Percentiles rank a stretch among this genome's conserved stretches.
Evolutionary conservation across 2,329 filamentous ascomycete genomes (phyloP).

Genomic region (Aspergillus pseudoterreus): DNA sequence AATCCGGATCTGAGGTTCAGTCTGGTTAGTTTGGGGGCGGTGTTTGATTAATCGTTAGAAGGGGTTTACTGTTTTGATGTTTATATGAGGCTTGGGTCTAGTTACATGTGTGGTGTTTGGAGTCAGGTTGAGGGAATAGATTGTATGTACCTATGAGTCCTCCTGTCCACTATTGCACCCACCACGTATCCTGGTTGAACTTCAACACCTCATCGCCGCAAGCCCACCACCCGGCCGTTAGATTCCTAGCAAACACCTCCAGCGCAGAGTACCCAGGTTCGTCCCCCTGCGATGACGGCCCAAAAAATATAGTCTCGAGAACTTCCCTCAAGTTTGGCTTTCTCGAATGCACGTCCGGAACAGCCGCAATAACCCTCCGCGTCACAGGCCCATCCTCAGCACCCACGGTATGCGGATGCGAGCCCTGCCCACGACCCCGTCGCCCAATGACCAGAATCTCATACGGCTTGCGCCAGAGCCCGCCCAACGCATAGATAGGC

Average conservation of each 20-base stretch:
- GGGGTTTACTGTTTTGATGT: not conserved
- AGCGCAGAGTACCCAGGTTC: constrained; percentile 45
- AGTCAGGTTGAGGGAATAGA: not conserved
- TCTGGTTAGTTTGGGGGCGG: constrained; percentile 57
- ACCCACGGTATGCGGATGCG: constrained; percentile 12
- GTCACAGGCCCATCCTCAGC: constrained; percentile 21
- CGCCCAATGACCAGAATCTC: constrained; percentile 53
- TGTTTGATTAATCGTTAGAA: constrained; percentile 42
- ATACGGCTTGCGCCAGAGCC: constrained; percentile 58
- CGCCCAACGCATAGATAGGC: constrained; percentile 50
- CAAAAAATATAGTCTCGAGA: constrained; percentile 47
- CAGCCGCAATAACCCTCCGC: constrained; percentile 53
- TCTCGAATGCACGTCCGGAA: constrained; percentile 62
- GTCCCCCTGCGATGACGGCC: not conserved
- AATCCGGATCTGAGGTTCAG: constrained; percentile 59
- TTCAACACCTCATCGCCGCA: constrained; percentile 62
- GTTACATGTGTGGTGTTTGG: not conserved
- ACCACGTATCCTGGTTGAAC: constrained; percentile 55
- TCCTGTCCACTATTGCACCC: constrained; percentile 31
- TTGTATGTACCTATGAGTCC: not conserved
- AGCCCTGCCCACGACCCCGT: constrained; percentile 14
- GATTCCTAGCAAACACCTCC: constrained; percentile 59
- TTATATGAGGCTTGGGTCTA: not conserved
- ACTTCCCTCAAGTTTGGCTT: constrained; percentile 59
- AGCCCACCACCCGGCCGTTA: constrained; percentile 59